phyloP scores from a whole-genome alignment of 2,329 filamentous ascomycete genomes.

The Botryotinia calthae region DNA sequence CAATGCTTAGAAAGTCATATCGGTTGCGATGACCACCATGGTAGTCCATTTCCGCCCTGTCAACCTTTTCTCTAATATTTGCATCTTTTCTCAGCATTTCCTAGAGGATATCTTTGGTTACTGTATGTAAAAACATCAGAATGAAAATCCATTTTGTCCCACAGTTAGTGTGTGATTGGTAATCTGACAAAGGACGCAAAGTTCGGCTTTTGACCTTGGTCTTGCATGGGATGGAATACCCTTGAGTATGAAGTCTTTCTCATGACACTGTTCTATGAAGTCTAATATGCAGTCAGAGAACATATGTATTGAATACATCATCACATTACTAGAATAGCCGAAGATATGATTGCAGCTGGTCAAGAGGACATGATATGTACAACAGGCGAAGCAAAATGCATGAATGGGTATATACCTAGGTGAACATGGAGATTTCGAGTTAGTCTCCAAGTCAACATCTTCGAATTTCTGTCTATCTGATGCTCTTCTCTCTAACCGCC shows the following conservation, averaged over 20 bases:
- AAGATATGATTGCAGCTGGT: neutral
- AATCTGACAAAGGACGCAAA: neutral
- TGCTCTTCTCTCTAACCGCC: constrained; percentile 13
- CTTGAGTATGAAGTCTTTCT: neutral
- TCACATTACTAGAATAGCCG: neutral
- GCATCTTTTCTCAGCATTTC: too few species aligned
- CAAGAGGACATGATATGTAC: neutral
- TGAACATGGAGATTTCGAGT: neutral
- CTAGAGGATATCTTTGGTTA: too few species aligned
- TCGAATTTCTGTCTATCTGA: neutral
- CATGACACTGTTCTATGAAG: neutral
- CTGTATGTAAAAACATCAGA: too few species aligned
- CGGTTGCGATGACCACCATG: neutral
- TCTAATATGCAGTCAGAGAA: neutral
- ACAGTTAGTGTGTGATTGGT: neutral
- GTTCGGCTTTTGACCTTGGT: neutral
- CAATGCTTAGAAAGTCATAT: neutral
- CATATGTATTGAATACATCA: neutral
- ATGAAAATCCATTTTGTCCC: neutral
- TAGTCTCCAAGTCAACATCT: neutral
- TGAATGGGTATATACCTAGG: neutral
- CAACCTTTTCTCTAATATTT: too few species aligned
- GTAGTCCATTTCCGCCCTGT: too few species aligned
- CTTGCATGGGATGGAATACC: neutral
- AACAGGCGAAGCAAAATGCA: neutral